Evolutionary conservation across 1,284 basidiomycete species (phyloP), one percentile per base, ranked within the genome.

Genomic region (Pascua sp.): DNA sequence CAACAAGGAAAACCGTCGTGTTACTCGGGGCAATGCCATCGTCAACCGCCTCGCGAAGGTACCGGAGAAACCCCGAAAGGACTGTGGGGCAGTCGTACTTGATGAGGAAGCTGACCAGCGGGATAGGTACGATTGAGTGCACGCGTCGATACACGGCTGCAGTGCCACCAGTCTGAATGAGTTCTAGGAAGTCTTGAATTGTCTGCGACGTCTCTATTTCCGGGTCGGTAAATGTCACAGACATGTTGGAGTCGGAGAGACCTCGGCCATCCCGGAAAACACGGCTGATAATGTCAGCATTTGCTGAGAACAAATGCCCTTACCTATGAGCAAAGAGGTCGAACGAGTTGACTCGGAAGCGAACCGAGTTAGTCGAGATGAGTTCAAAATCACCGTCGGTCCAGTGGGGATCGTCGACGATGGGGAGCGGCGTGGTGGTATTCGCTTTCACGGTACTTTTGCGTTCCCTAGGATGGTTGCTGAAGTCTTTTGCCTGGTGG

Each of bases 81-180:
- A 13, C 17, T 32, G 45, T 18, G 2, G 13, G 17, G 50, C 51
- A 53, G 18, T 47, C 51, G 44, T 53, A 53, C 51, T 53, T 53
- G 17, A 12, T 13, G 11, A 53, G 32, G 37, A 51, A 50, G 4
- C 13, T 12, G 18, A 50, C 3, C 17, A 50, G 40, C 11, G 2
- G 32, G 16, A n/a, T 13, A 10, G 45, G 9, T 5, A 12, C 12
- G 10, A 32, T 46, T 15, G 10, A 9, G 45, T 46, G 17, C 45
- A 5, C n/a, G 18, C 7, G 17, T 5, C 7, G 16, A 36, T 46
- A n/a, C n/a, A n/a, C n/a, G n/a, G n/a, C 18, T 11, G 18, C 11
- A 12, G 11, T 43, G n/a, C 12, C 43, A 32, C 24, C 18, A 15
- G 5, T 1, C 1, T 8, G 3, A 5, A 42, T 18, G 17, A 42